Base-by-base conservation (phyloP, 371 early-diverging fungal species). In the Syncephalis plumigaleata region DNA sequence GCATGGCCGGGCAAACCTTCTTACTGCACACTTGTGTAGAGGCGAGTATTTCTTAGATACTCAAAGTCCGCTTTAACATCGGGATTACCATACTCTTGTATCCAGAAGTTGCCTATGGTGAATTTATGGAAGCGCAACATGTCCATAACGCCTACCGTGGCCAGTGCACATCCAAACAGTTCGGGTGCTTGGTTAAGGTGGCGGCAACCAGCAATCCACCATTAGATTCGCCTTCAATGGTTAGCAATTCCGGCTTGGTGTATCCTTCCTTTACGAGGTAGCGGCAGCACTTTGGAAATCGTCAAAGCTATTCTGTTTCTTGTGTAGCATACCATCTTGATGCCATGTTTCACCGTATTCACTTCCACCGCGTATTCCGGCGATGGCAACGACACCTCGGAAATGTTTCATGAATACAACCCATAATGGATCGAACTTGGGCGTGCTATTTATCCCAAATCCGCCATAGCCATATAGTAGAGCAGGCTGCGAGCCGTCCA, bases 161-260 rank as follows among this genome's bases (percentile, higher is more conserved):
- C 56, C 0, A 73, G 50, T 3, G 47, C 66, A 21, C 51, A 51
- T 3, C 68, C 74, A 54, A 67, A 73, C n/a, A 71, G 53, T 38
- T 71, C 71, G 11, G 73, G 73, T 1, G 63, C 63, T 53, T 68
- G 49, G 27, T 36, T 44, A 20, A 22, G 36, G 31, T 9, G 4
- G 11, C 31, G 31, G 51, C 59, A 24, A 75, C 72, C 17, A 70
- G 45, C 39, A 71, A 45, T 45, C 84, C 84, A 44, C 77, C 81
- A 54, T 80, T 78, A 13, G 77, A 77, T 0, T 71, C 81, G 51
- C 80, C 80, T 42, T 79, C 72, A 49, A 79, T 76, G 15, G 67
- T 61, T 22, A 70, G 67, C 37, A 50, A 53, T 22, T 66, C 61
- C 8, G 63, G 45, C 24, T 42, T n/a, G 1, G 72, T 68, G 49